phyloP scores from a whole-genome alignment of 176 grass and related monocot genomes.

The Bromus sterilis region DNA sequence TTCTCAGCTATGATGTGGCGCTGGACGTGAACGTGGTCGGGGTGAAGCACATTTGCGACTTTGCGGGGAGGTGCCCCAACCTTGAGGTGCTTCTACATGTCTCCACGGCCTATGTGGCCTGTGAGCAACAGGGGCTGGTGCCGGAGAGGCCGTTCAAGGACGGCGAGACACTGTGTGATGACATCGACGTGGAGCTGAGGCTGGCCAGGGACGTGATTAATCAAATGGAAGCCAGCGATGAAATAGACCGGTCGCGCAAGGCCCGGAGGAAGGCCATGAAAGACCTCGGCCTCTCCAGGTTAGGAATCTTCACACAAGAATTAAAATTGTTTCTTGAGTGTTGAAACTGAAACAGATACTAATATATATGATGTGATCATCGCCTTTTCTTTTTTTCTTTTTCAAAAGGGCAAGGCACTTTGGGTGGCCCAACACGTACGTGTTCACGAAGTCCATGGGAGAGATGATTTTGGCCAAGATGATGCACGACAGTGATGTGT shows the following conservation, averaged over 20 bases:
- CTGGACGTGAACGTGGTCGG: conserved; percentile 48
- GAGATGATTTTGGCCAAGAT: conserved; percentile 50
- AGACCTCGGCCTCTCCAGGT: conserved; percentile 59
- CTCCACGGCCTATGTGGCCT: too few species aligned
- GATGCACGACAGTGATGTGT: conserved; percentile 15
- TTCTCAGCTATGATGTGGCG: too few species aligned
- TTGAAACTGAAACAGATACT: too few species aligned
- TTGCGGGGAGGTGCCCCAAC: conserved; percentile 52
- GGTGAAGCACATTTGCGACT: conserved; percentile 30
- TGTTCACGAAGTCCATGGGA: conserved; percentile 74
- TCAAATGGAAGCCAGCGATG: background rate
- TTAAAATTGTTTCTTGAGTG: too few species aligned
- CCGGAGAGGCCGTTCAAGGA: conserved; percentile 38
- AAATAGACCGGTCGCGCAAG: background rate
- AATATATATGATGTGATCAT: too few species aligned
- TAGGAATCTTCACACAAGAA: background rate
- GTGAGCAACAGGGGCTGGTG: conserved; percentile 37
- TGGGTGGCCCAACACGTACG: conserved; percentile 86
- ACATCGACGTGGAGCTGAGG: conserved; percentile 43
- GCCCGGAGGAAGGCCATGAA: conserved; percentile 50
- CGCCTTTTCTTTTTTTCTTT: too few species aligned
- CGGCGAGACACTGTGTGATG: conserved; percentile 48
- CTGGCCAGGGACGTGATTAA: conserved; percentile 36
- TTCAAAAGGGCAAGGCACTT: conserved; percentile 45
- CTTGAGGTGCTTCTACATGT: conserved; percentile 67